Evolutionary conservation across 2,329 filamentous ascomycete species (phyloP).

Genomic region (Stagonosporopsis vannaccii): DNA sequence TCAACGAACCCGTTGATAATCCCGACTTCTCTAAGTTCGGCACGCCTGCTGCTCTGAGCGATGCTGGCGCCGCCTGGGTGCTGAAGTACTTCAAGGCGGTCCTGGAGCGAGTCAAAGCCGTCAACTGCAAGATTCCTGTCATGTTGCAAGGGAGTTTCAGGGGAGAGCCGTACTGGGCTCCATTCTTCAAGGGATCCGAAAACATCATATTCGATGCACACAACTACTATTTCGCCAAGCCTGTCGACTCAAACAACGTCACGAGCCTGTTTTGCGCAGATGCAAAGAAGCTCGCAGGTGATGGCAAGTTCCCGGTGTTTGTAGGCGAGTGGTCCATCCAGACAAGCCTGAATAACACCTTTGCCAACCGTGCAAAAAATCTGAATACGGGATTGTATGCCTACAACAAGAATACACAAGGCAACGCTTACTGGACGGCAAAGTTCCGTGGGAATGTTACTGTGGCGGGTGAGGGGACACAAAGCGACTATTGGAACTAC

Average conservation of each 20-base stretch:
- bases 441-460: conserved; percentile 24
- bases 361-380: conserved; percentile 35
- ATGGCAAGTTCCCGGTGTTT: conserved; percentile 35
- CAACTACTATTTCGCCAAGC: conserved; percentile 34
- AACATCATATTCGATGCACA: conserved; percentile 37
- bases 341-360: conserved; percentile 42
- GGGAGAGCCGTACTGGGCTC: conserved; percentile 30
- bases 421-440: conserved; percentile 42
- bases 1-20: conserved; percentile 50
- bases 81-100: conserved; percentile 42
- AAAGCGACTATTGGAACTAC: conserved; percentile 28
- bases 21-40: conserved; percentile 42
- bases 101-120: conserved; percentile 20
- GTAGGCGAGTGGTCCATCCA: conserved; percentile 49
- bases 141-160: conserved; percentile 31
- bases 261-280: conserved; percentile 24
- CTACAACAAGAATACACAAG: conserved; percentile 42
- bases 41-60: conserved; percentile 39
- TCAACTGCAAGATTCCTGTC: conserved; percentile 25
- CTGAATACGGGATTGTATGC: conserved; percentile 46
- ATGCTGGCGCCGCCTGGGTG: conserved; percentile 41
- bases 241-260: conserved; percentile 23
- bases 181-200: conserved; percentile 6
- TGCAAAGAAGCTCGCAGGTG: conserved; percentile 19
- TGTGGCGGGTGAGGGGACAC: conserved; percentile 21